A percentile compares a stretch with the other conserved stretches of the same genome.
Conservation (phyloP, 768 basidiomycete genomes). For the Boletus pseudo-olivaceus region DNA sequence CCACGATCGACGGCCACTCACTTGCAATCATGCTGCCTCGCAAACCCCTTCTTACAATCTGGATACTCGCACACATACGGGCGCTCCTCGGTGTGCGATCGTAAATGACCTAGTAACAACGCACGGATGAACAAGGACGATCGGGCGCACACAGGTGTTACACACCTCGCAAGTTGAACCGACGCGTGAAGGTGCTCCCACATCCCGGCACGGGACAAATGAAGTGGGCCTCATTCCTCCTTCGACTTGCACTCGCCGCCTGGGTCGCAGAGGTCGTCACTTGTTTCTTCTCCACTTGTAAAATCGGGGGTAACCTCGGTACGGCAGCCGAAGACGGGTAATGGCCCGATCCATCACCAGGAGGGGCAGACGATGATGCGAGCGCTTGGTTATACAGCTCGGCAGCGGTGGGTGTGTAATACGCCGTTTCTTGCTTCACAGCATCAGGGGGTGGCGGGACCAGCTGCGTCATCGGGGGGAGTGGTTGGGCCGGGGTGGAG, state of each 20-base stretch:
- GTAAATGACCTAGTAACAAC: conserved; percentile 66
- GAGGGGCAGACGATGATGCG: conserved; percentile 27
- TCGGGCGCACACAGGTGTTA: conserved; percentile 3
- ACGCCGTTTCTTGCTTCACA: conserved; percentile 41
- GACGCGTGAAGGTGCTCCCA: conserved; percentile 94
- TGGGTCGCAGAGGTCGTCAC: conserved; percentile 95
- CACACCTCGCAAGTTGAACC: conserved; percentile 82
- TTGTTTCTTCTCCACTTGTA: conserved; percentile 91
- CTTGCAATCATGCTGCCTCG: conserved; percentile 97
- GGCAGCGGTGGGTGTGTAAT: conserved; percentile 50
- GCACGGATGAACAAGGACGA: conserved; percentile 6
- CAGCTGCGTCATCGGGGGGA: conserved; percentile 26
- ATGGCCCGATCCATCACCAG: conserved; percentile 23
- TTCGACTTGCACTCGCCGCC: conserved; percentile 82
- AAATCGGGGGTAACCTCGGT: conserved; percentile 73
- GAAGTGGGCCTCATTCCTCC: conserved; percentile 90
- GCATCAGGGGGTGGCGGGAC: conserved; percentile 20
- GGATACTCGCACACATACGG: conserved; percentile 93
- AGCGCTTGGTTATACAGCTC: conserved; percentile 52
- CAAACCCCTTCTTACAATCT: conserved; percentile 93
- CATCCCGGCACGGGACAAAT: conserved; percentile 93
- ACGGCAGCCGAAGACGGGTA: conserved; percentile 32
- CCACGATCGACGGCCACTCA: conserved; percentile 39
- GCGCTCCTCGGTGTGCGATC: conserved; percentile 93
- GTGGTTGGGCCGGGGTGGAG: conserved; percentile 26